Percentiles rank a stretch among this genome's conserved stretches.
Conservation (phyloP, 306 rosid genomes). For the Aeschynomene evenia region DNA sequence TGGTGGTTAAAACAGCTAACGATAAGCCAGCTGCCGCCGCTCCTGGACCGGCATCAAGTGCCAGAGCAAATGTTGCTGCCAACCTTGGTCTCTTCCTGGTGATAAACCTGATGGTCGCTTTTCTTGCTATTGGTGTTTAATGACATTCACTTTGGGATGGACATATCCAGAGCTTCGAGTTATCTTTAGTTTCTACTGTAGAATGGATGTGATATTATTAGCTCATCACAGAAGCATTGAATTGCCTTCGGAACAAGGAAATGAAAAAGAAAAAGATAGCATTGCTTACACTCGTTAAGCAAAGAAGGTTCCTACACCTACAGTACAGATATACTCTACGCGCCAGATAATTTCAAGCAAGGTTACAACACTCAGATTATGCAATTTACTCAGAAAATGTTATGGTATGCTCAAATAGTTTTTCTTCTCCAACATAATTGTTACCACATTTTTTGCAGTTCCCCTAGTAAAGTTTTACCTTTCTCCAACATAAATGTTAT, state of each 20-base stretch:
- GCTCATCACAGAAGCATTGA: not conserved
- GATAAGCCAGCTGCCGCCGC: not conserved
- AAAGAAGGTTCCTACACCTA: too few relatives aligned
- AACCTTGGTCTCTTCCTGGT: slow-evolving; percentile 33
- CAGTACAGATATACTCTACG: too few relatives aligned
- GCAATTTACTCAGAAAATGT: too few relatives aligned
- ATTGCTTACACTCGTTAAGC: not conserved
- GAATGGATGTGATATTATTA: not conserved
- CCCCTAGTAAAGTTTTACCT: too few relatives aligned
- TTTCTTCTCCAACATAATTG: too few relatives aligned
- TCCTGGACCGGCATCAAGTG: slow-evolving; percentile 29
- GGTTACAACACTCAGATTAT: too few relatives aligned
- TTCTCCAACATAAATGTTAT: too few relatives aligned
- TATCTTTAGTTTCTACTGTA: not conserved
- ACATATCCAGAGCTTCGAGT: not conserved
- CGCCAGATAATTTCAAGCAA: too few relatives aligned
- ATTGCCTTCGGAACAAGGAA: too few relatives aligned
- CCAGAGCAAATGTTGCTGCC: slow-evolving; percentile 33
- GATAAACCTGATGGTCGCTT: slow-evolving; percentile 30
- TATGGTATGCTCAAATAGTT: too few relatives aligned
- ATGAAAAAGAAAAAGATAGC: too few relatives aligned
- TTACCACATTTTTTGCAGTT: too few relatives aligned
- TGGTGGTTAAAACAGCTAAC: slow-evolving; percentile 23
- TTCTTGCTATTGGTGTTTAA: slow-evolving; percentile 33
- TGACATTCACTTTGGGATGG: not conserved